phyloP scores from a whole-genome alignment of 2,329 filamentous ascomycete genomes.

The Pseudocercospora fuligena region DNA sequence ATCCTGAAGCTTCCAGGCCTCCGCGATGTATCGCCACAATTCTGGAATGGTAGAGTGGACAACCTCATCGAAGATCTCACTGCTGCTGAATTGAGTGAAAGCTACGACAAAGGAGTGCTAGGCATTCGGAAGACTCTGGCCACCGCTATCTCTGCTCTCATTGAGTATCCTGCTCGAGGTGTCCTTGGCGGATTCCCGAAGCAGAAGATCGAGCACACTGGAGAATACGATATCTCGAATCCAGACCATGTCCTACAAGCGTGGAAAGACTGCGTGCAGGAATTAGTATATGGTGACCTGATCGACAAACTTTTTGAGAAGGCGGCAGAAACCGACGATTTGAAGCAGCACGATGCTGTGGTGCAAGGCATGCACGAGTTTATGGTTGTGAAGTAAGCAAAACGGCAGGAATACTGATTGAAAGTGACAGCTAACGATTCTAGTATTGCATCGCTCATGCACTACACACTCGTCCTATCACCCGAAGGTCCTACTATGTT shows the following conservation, averaged over 20 bases:
- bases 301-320: conserved; percentile 69
- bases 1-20: conserved; percentile 70
- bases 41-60: conserved; percentile 68
- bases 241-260: conserved; percentile 65
- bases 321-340: conserved; percentile 62
- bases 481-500: conserved; percentile 76
- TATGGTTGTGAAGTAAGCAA: conserved; percentile 70
- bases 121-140: conserved; percentile 76
- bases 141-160: conserved; percentile 70
- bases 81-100: conserved; percentile 74
- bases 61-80: conserved; percentile 66
- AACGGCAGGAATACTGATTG: background rate
- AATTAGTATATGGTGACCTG: conserved; percentile 70
- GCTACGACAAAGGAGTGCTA: conserved; percentile 77
- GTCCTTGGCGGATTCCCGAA: conserved; percentile 65
- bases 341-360: conserved; percentile 67
- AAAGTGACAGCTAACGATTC: background rate
- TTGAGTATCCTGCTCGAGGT: conserved; percentile 72
- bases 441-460: conserved; percentile 74
- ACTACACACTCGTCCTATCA: conserved; percentile 73
- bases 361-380: conserved; percentile 69
- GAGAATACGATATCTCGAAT: conserved; percentile 62
- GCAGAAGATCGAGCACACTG: conserved; percentile 37
- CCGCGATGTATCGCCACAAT: conserved; percentile 64
- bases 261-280: conserved; percentile 70